These are phyloP conservation scores for Paramecium biaurelia DNA, from an alignment of 73 alveolate species.

Conservation along the genomic window DNA sequence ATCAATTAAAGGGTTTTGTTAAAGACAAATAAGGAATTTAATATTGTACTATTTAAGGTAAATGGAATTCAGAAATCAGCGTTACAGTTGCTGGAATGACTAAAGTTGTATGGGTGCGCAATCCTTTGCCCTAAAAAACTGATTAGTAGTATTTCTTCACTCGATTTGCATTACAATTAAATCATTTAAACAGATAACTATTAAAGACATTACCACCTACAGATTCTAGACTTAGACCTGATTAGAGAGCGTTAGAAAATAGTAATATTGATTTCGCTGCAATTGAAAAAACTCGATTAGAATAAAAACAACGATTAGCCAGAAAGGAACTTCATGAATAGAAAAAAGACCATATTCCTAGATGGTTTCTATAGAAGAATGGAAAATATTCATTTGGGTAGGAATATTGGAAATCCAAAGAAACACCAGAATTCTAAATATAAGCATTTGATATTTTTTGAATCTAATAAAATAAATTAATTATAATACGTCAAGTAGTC, in stretches of 20 bases:
- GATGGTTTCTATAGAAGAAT: conserved; percentile 70
- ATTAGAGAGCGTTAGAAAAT: conserved; percentile 92
- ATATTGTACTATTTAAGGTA: conserved; percentile 44
- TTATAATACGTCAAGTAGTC: not conserved
- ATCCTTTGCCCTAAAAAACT: conserved; percentile 71
- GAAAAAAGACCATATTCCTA: conserved; percentile 70
- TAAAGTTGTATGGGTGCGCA: conserved; percentile 70
- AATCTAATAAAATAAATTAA: not conserved
- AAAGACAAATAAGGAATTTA: conserved; percentile 44
- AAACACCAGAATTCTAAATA: not conserved
- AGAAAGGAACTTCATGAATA: conserved; percentile 76
- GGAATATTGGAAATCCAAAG: conserved; percentile 86
- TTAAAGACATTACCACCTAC: conserved; percentile 89
- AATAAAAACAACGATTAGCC: conserved; percentile 92
- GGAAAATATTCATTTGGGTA: conserved; percentile 73
- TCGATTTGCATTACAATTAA: conserved; percentile 78
- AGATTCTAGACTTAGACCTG: conserved; percentile 95
- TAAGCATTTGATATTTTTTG: conserved; percentile 16
- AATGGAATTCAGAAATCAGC: conserved; percentile 52
- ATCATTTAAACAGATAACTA: conserved; percentile 84
- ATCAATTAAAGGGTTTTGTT: conserved; percentile 53
- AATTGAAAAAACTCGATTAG: conserved; percentile 91
- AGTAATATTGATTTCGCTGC: conserved; percentile 89
- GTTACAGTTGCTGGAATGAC: not conserved
- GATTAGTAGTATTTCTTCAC: conserved; percentile 79